A percentile compares a stretch with the other conserved stretches of the same genome.
These are phyloP conservation scores for Cerioporus squamosus DNA, from an alignment of 1,284 basidiomycete species.

Conservation along the genomic window DNA sequence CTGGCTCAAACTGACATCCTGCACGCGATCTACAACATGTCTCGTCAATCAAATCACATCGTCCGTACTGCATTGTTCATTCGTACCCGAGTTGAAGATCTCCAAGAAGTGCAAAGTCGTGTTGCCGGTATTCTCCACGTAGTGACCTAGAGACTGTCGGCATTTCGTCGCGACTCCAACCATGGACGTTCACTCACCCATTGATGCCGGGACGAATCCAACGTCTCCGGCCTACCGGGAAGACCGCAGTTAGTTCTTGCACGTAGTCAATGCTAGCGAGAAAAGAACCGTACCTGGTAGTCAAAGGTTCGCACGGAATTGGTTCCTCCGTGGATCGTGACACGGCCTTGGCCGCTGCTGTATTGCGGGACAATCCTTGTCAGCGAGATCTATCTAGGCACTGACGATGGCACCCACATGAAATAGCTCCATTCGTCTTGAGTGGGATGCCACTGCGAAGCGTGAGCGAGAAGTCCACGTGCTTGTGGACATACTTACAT, in stretches of 20 bases:
- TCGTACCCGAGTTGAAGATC: slow-evolving; percentile 61
- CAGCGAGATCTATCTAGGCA: slow-evolving; percentile 2
- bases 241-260: neutral
- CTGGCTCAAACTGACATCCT: slow-evolving; percentile 69
- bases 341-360: slow-evolving; percentile 60
- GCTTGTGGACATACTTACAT: slow-evolving; percentile 26
- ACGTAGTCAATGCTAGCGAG: neutral
- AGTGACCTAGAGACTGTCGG: slow-evolving; percentile 50
- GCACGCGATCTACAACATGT: slow-evolving; percentile 48
- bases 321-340: slow-evolving; percentile 67
- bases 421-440: slow-evolving; percentile 71
- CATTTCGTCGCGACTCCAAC: neutral
- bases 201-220: slow-evolving; percentile 62
- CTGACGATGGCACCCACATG: slow-evolving; percentile 33
- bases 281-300: slow-evolving; percentile 48
- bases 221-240: slow-evolving; percentile 62
- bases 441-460: slow-evolving; percentile 70
- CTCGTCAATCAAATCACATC: neutral
- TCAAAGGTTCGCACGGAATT: slow-evolving; percentile 72
- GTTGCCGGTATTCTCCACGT: slow-evolving; percentile 74
- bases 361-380: neutral
- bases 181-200: slow-evolving; percentile 39
- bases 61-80: slow-evolving; percentile 7
- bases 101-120: slow-evolving; percentile 66
- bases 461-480: slow-evolving; percentile 7